Evolutionary conservation across 768 basidiomycete species (phyloP).

Genomic region (Lyophyllum atratum): DNA sequence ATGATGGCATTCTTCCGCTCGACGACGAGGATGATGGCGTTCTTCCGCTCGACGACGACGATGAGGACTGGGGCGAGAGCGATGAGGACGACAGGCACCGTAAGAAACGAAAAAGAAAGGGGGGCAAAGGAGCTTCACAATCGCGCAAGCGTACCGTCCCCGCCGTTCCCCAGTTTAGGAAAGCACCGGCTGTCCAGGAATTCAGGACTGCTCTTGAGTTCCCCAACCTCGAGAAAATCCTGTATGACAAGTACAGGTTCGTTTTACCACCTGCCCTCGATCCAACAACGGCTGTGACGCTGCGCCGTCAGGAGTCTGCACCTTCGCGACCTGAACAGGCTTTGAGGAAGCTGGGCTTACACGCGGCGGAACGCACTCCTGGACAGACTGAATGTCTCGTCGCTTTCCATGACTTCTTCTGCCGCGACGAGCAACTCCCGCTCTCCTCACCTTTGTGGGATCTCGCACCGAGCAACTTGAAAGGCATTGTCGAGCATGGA

Average conservation of each 20-base stretch:
- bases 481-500: background rate
- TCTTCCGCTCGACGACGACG: background rate
- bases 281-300: too few relatives aligned
- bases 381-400: background rate
- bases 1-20: too few relatives aligned
- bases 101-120: background rate
- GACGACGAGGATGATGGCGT: too few relatives aligned
- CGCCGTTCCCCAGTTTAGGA: background rate
- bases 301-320: too few relatives aligned
- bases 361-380: too few relatives aligned
- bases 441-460: constrained; percentile 1
- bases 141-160: background rate
- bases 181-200: background rate
- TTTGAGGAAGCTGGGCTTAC: background rate
- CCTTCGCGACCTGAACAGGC: too few relatives aligned
- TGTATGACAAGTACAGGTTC: background rate
- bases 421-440: background rate
- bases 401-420: background rate
- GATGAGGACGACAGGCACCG: background rate
- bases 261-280: background rate
- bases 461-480: background rate
- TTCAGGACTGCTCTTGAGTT: background rate
- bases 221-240: background rate
- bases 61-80: background rate
- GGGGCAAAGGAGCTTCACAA: background rate